A percentile compares a stretch with the other conserved stretches of the same genome.
Conservation (phyloP, 495 filamentous ascomycete species). For the Cudoniella acicularis region DNA sequence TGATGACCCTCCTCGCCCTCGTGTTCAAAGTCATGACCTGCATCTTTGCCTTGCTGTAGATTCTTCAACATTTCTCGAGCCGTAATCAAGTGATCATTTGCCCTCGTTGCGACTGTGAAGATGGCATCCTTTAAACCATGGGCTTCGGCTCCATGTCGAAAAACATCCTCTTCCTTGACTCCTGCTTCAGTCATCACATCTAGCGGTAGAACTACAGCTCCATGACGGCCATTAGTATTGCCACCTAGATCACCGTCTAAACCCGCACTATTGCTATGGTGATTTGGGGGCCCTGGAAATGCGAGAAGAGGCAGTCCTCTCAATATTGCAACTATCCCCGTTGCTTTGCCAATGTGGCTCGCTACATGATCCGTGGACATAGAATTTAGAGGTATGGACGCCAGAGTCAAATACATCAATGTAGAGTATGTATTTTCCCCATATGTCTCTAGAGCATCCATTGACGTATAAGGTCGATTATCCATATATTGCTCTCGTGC, state of each 20-base stretch:
- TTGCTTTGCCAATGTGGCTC: constrained; percentile 90
- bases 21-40: constrained; percentile 84
- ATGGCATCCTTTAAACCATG: constrained; percentile 82
- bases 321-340: constrained; percentile 78
- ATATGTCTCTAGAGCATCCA: constrained; percentile 77
- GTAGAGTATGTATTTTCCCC: constrained; percentile 93
- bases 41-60: constrained; percentile 63
- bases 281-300: constrained; percentile 62
- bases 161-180: constrained; percentile 82
- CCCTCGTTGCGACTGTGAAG: constrained; percentile 85
- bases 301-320: constrained; percentile 82
- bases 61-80: constrained; percentile 86
- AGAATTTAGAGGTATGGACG: constrained; percentile 68
- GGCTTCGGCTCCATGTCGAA: constrained; percentile 72
- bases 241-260: constrained; percentile 31
- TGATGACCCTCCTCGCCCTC: constrained; percentile 72
- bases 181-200: constrained; percentile 82
- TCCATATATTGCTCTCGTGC: constrained; percentile 79
- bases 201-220: constrained; percentile 73
- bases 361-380: constrained; percentile 90
- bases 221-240: constrained; percentile 43
- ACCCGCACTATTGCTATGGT: constrained; percentile 42
- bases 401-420: constrained; percentile 84
- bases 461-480: constrained; percentile 71
- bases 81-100: constrained; percentile 93